These are phyloP conservation scores for Marasmius tenuissimus DNA, from an alignment of 1,284 basidiomycete genomes.

Conservation along the genomic window DNA sequence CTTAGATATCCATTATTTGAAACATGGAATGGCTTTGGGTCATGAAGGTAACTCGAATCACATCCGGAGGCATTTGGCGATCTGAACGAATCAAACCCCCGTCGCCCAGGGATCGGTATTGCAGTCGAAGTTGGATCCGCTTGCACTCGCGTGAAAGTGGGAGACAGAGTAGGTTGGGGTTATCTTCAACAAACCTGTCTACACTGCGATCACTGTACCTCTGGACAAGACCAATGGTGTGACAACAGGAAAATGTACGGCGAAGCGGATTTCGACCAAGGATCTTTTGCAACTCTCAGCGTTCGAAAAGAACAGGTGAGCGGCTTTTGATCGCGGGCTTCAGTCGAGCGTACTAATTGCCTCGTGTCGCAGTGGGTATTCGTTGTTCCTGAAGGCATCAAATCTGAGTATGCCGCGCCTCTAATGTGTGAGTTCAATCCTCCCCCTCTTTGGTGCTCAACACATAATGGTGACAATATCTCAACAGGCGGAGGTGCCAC, in stretches of 20 bases:
- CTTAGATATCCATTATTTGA: conserved; percentile 38
- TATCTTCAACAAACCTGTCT: conserved; percentile 22
- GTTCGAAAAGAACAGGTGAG: conserved; percentile 30
- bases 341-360: conserved; percentile 2
- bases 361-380: conserved; percentile 24
- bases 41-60: conserved; percentile 48
- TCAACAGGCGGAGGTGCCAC: conserved; percentile 29
- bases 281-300: conserved; percentile 37
- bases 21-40: conserved; percentile 30
- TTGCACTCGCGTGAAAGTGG: conserved; percentile 49
- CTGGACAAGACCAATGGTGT: conserved; percentile 26
- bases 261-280: conserved; percentile 24
- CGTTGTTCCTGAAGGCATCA: conserved; percentile 29
- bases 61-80: too few relatives aligned
- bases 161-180: conserved; percentile 27
- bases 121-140: conserved; percentile 47
- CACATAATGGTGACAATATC: not conserved
- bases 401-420: conserved; percentile 31
- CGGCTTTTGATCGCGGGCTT: conserved; percentile 14
- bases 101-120: conserved; percentile 35
- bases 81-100: not conserved
- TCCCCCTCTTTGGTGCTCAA: too few relatives aligned
- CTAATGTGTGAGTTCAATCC: conserved; percentile 27
- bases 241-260: conserved; percentile 16
- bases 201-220: conserved; percentile 19